phyloP scores from a whole-genome alignment of 1,284 basidiomycete genomes.

The Cryptococcus sp. region DNA sequence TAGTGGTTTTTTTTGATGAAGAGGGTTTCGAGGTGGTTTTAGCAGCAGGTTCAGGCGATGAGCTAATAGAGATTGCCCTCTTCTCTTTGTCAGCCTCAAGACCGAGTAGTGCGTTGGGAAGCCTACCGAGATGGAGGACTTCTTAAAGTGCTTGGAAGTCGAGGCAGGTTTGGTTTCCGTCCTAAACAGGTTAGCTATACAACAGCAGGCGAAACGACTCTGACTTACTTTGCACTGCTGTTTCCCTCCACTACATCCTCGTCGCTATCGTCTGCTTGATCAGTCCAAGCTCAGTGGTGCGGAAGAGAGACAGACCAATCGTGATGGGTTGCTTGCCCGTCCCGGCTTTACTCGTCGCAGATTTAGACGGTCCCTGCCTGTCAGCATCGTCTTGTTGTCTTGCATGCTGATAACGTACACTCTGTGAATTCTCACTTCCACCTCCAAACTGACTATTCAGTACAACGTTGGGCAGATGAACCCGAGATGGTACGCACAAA shows the following conservation, averaged over 20 bases:
- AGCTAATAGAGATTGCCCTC: slow-evolving; percentile 6
- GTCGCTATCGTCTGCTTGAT: slow-evolving; percentile 34
- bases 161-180: no score
- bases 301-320: slow-evolving; percentile 18
- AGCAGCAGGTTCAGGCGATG: slow-evolving; percentile 1
- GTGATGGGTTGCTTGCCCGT: slow-evolving; percentile 32
- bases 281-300: background rate
- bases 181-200: background rate
- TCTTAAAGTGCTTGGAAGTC: slow-evolving; percentile 32
- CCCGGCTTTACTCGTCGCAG: slow-evolving; percentile 10
- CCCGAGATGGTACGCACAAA: slow-evolving; percentile 18
- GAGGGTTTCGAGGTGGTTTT: slow-evolving; percentile 6
- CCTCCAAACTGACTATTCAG: slow-evolving; percentile 11
- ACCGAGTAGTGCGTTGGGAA: background rate
- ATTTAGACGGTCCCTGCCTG: slow-evolving; percentile 8
- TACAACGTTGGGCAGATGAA: background rate
- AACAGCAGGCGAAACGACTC: background rate
- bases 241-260: slow-evolving; percentile 28
- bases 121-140: slow-evolving; percentile 11
- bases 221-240: slow-evolving; percentile 12
- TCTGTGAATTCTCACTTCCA: slow-evolving; percentile 6
- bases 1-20: slow-evolving; percentile 1
- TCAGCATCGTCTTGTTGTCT: slow-evolving; percentile 2
- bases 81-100: background rate
- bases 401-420: slow-evolving; percentile 9